A percentile compares a stretch with the other conserved stretches of the same genome.
These are phyloP conservation scores for Bipolaris gigantea DNA, from an alignment of 2,329 filamentous ascomycete genomes.

Conservation along the genomic window DNA sequence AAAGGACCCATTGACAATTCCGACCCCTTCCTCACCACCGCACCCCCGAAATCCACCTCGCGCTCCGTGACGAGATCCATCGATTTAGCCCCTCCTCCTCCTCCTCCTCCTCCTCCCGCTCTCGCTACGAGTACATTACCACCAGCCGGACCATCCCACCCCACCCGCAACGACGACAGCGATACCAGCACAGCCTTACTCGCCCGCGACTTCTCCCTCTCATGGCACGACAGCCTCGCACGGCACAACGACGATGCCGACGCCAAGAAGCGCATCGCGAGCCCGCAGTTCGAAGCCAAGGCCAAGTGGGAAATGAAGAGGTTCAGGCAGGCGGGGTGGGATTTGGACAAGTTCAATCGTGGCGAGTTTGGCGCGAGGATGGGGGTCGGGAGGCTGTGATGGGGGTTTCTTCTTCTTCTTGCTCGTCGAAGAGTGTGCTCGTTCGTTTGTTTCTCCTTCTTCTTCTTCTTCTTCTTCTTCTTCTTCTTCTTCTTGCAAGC, in stretches of 20 bases:
- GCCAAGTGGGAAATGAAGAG: slow-evolving; percentile 40
- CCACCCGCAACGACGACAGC: slow-evolving; percentile 24
- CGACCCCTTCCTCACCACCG: slow-evolving; percentile 32
- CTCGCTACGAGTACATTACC: background rate
- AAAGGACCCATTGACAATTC: slow-evolving; percentile 18
- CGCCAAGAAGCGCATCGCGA: slow-evolving; percentile 32
- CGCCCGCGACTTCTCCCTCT: slow-evolving; percentile 35
- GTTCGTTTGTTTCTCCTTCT: too few species aligned
- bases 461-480: too few species aligned
- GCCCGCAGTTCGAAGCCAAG: slow-evolving; percentile 32
- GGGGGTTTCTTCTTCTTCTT: too few species aligned
- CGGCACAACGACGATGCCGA: slow-evolving; percentile 22
- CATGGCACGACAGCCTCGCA: slow-evolving; percentile 33
- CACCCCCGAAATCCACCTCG: slow-evolving; percentile 24
- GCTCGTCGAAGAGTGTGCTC: too few species aligned
- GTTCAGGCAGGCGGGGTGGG: slow-evolving; percentile 37
- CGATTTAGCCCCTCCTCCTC: slow-evolving; percentile 25
- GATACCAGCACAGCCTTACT: slow-evolving; percentile 17
- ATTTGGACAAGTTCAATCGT: slow-evolving; percentile 41
- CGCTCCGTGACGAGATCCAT: slow-evolving; percentile 16
- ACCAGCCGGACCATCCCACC: slow-evolving; percentile 16
- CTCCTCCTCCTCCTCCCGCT: slow-evolving; percentile 17
- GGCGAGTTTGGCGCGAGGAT: slow-evolving; percentile 43
- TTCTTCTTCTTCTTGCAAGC: too few species aligned
- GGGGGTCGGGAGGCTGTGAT: slow-evolving; percentile 39